phyloP scores from a whole-genome alignment of 225 moss, liverwort and hornwort species.

The Polytrichum formosum region DNA sequence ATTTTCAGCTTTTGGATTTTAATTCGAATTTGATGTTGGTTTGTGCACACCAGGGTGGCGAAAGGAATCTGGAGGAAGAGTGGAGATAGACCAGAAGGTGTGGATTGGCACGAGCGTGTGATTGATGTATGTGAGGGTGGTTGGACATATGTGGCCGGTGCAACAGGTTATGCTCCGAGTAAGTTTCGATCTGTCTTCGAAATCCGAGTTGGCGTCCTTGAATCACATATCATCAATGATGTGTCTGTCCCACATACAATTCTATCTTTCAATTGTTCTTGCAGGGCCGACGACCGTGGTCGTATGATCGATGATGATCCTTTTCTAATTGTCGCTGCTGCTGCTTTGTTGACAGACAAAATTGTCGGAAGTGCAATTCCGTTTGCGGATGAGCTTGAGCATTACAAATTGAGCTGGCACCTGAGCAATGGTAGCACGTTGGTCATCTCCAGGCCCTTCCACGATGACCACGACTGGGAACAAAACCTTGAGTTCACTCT shows the following conservation, averaged over 20 bases:
- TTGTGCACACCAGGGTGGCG: slow-evolving; percentile 47
- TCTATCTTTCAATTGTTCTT: no score
- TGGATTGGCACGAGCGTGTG: slow-evolving; percentile 89
- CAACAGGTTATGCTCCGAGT: slow-evolving; percentile 73
- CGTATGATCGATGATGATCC: background rate
- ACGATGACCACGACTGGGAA: slow-evolving; percentile 72
- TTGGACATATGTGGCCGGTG: slow-evolving; percentile 65
- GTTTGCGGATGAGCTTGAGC: slow-evolving; percentile 73
- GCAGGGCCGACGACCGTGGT: no score
- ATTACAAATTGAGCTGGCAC: slow-evolving; percentile 80
- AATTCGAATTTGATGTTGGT: background rate
- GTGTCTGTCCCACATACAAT: background rate
- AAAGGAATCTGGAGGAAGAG: slow-evolving; percentile 82
- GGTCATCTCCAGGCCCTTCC: slow-evolving; percentile 64
- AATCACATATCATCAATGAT: background rate
- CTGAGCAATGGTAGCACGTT: slow-evolving; percentile 65
- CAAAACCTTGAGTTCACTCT: slow-evolving; percentile 63
- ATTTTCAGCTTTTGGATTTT: no score
- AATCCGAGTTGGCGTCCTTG: background rate
- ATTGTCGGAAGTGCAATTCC: slow-evolving; percentile 73
- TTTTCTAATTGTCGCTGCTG: background rate
- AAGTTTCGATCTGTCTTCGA: slow-evolving; percentile 2
- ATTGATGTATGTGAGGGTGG: slow-evolving; percentile 78
- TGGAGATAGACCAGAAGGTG: slow-evolving; percentile 78
- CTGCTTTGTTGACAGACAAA: slow-evolving; percentile 30